Conservation (phyloP, 306 rosid species). For the Abrus pulchellus region DNA sequence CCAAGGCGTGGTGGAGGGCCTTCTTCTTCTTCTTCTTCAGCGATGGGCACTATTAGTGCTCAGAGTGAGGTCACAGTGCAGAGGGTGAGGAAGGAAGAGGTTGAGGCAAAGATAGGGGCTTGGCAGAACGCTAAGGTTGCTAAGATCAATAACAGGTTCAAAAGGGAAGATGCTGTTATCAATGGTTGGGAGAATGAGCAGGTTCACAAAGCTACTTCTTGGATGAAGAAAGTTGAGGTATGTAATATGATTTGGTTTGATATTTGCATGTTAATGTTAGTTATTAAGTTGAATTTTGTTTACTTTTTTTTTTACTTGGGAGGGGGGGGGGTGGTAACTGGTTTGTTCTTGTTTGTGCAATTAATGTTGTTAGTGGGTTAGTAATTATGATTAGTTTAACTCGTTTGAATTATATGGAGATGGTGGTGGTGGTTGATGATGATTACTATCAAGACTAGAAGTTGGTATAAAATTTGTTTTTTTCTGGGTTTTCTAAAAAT, state of each 20-base stretch:
- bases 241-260: not conserved
- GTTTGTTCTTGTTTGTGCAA: too few relatives aligned
- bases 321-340: too few relatives aligned
- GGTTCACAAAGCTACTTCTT: constrained; percentile 76
- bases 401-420: constrained; percentile 16
- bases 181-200: constrained; percentile 83
- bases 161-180: constrained; percentile 86
- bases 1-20: constrained; percentile 38
- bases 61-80: constrained; percentile 61
- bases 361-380: constrained; percentile 9
- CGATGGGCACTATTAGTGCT: not conserved
- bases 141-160: constrained; percentile 83
- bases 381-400: constrained; percentile 4
- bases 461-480: not conserved
- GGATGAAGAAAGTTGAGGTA: constrained; percentile 96
- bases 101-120: constrained; percentile 74
- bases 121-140: constrained; percentile 91
- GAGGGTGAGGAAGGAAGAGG: constrained; percentile 84
- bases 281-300: not conserved
- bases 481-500: constrained; percentile 30
- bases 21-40: not conserved
- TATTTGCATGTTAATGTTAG: not conserved
- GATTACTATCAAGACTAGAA: constrained; percentile 32
- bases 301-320: not conserved
- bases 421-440: constrained; percentile 29